Evolutionary conservation across 768 basidiomycete genomes (phyloP).

Genomic region (Pulveroboletus frians): DNA sequence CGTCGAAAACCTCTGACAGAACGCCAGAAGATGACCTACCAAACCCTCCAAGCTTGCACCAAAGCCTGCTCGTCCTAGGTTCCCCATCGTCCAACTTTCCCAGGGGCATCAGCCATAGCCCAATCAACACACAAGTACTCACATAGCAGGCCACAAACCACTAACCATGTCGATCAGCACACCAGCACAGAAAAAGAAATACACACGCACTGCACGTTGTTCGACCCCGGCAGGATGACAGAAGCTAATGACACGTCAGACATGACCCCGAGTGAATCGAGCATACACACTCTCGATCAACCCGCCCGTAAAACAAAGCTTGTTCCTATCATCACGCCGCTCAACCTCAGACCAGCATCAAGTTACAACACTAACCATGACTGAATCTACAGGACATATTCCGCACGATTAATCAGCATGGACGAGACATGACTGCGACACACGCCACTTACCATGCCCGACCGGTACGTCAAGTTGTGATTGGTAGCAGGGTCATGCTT

Average conservation of each 20-base stretch:
- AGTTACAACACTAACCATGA: slow-evolving; percentile 20
- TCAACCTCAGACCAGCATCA: neutral
- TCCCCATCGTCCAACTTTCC: slow-evolving; percentile 51
- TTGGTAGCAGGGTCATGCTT: slow-evolving; percentile 38
- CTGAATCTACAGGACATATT: slow-evolving; percentile 21
- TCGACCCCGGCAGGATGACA: slow-evolving; percentile 40
- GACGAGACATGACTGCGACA: neutral
- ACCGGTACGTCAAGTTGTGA: slow-evolving; percentile 45
- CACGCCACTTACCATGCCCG: slow-evolving; percentile 30
- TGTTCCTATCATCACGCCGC: slow-evolving; percentile 38
- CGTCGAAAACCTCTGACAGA: neutral
- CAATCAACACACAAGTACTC: slow-evolving; percentile 7
- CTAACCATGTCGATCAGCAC: slow-evolving; percentile 19
- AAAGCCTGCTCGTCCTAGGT: slow-evolving; percentile 47
- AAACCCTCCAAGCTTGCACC: slow-evolving; percentile 57
- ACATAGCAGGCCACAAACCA: slow-evolving; percentile 48
- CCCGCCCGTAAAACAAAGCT: slow-evolving; percentile 81
- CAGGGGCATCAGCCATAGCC: slow-evolving; percentile 5
- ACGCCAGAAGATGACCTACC: slow-evolving; percentile 36
- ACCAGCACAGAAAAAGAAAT: neutral
- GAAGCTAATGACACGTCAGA: slow-evolving; percentile 24
- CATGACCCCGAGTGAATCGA: neutral
- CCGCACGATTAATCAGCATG: slow-evolving; percentile 24
- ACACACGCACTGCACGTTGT: slow-evolving; percentile 30
- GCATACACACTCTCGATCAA: slow-evolving; percentile 44